Conservation (phyloP, 2,329 filamentous ascomycete genomes). For the Fusarium praegraminearum region DNA sequence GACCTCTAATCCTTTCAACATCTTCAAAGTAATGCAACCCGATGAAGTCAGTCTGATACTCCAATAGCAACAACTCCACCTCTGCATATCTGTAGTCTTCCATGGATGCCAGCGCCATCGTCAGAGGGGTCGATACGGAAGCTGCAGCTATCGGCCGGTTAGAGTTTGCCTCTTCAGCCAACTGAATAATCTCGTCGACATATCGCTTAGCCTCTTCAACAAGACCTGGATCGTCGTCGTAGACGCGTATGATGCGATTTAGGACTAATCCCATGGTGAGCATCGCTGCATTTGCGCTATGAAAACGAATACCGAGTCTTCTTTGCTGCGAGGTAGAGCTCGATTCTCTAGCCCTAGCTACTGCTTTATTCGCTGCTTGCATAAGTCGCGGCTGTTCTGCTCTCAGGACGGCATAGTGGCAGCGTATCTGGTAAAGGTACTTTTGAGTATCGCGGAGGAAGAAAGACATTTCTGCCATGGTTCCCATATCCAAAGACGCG, state of each 20-base stretch:
- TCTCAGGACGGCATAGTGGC: not conserved
- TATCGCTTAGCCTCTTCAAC: not conserved
- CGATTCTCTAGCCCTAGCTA: not conserved
- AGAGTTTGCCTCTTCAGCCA: not conserved
- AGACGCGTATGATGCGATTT: constrained; percentile 5
- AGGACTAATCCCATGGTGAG: not conserved
- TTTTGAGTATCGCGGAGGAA: not conserved
- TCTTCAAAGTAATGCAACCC: constrained; percentile 1
- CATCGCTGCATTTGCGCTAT: constrained; percentile 1
- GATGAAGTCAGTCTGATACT: constrained; percentile 12
- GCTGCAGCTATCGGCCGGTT: constrained; percentile 20
- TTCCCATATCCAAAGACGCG: not conserved
- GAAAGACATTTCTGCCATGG: constrained; percentile 2
- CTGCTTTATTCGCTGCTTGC: not conserved
- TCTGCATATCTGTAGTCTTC: constrained; percentile 1
- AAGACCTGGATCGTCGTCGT: not conserved
- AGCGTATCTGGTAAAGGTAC: constrained; percentile 20
- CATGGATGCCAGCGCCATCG: not conserved
- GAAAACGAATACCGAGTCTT: constrained; percentile 7
- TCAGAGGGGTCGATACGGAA: not conserved
- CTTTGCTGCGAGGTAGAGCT: not conserved
- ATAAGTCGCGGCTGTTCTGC: not conserved
- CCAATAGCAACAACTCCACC: not conserved
- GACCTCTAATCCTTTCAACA: not conserved
- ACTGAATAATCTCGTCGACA: not conserved